These are phyloP conservation scores for Lolium rigidum DNA, from an alignment of 176 grass and related monocot genomes.

Conservation along the genomic window DNA sequence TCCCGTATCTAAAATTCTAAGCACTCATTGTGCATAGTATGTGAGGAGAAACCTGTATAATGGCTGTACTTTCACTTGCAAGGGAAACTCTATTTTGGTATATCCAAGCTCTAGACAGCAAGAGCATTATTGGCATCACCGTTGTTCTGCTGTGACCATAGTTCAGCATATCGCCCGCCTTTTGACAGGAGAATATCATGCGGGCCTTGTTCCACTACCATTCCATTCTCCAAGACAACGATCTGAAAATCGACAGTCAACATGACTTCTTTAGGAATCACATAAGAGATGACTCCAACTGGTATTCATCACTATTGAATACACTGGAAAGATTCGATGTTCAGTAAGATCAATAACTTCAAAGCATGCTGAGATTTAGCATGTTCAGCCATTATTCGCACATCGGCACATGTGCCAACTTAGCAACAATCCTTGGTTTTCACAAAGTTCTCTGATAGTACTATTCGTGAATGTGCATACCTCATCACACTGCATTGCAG, in stretches of 20 bases:
- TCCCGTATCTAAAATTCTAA: conserved; percentile 34
- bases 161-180: conserved; percentile 69
- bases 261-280: neutral
- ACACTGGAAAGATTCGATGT: neutral
- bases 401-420: neutral
- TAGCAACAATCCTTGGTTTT: neutral
- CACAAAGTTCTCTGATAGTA: neutral
- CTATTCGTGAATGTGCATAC: conserved; percentile 48
- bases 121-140: conserved; percentile 59
- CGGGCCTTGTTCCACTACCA: conserved; percentile 78
- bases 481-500: conserved; percentile 96
- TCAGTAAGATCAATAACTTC: neutral
- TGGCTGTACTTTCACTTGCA: conserved; percentile 14
- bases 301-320: neutral
- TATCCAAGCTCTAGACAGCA: conserved; percentile 62
- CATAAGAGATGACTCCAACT: neutral
- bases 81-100: neutral
- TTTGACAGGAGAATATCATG: conserved; percentile 77
- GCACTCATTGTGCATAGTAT: conserved; percentile 22
- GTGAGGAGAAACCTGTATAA: conserved; percentile 26
- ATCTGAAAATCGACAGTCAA: conserved; percentile 67
- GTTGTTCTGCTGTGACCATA: conserved; percentile 92
- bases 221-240: conserved; percentile 88
- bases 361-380: neutral
- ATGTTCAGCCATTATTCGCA: neutral